These are phyloP conservation scores for Fusarium duplospermum DNA, from an alignment of 2,329 filamentous ascomycete genomes.

Conservation along the genomic window DNA sequence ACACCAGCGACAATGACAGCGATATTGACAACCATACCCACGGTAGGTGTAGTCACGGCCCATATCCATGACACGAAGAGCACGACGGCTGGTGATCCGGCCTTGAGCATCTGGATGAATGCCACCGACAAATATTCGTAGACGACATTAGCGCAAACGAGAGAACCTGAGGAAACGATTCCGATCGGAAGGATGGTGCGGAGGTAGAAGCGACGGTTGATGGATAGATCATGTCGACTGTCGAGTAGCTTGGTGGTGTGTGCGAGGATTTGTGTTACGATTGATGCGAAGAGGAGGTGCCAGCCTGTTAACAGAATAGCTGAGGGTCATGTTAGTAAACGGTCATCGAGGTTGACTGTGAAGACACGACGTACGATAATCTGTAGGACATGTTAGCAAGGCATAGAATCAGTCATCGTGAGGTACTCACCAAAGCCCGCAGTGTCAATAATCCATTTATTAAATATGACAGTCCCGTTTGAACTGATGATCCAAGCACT, in stretches of 20 bases:
- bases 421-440: conserved; percentile 15
- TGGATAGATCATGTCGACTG: conserved; percentile 19
- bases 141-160: conserved; percentile 20
- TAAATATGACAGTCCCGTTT: conserved; percentile 12
- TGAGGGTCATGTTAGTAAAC: background rate
- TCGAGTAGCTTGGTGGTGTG: conserved; percentile 27
- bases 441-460: conserved; percentile 18
- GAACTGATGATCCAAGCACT: conserved; percentile 20
- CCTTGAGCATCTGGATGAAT: conserved; percentile 23
- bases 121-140: conserved; percentile 18
- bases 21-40: conserved; percentile 3
- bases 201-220: conserved; percentile 17
- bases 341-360: background rate
- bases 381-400: background rate
- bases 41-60: conserved; percentile 1
- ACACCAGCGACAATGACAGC: conserved; percentile 2
- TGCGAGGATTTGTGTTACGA: conserved; percentile 31
- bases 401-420: accelerated
- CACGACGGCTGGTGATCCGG: conserved; percentile 5
- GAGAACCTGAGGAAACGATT: conserved; percentile 4
- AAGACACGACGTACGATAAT: conserved; percentile 1
- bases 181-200: conserved; percentile 11
- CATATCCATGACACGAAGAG: conserved; percentile 12
- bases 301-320: conserved; percentile 24
- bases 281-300: conserved; percentile 30